Evolutionary conservation across 257 asterid genomes (phyloP).

Genomic region (Nyctanthes arbortristis): DNA sequence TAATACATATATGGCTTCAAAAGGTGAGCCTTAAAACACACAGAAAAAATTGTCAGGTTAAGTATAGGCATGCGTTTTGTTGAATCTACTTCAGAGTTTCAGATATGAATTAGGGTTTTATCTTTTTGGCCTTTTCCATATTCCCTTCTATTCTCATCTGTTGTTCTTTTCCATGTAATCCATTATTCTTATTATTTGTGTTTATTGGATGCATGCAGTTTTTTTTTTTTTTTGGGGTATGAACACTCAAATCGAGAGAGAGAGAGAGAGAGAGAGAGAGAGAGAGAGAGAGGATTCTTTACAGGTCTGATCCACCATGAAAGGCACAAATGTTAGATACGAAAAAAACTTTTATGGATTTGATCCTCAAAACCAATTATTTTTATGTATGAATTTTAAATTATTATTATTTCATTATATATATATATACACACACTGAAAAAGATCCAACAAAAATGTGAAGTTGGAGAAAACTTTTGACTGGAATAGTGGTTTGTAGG

Average conservation of each 20-base stretch:
- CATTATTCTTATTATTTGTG: background rate
- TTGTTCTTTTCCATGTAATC: background rate
- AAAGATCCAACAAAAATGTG: constrained; percentile 33
- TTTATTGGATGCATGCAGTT: background rate
- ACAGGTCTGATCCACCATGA: constrained; percentile 28
- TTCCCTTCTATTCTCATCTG: constrained; percentile 29
- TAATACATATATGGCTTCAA: no score
- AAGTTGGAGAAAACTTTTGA: constrained; percentile 47
- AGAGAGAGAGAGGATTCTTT: background rate
- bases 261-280: background rate
- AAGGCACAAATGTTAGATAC: constrained; percentile 31
- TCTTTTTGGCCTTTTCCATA: constrained; percentile 50
- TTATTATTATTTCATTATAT: background rate
- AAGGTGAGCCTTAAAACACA: constrained; percentile 45
- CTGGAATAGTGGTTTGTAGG: constrained; percentile 42
- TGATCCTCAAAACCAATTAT: constrained; percentile 31
- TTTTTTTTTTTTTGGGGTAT: constrained; percentile 17
- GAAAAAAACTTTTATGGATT: constrained; percentile 28
- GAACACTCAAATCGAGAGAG: constrained; percentile 33
- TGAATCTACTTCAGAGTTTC: constrained; percentile 28
- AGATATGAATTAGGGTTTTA: constrained; percentile 34
- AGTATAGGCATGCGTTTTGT: constrained; percentile 53
- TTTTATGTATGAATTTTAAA: background rate
- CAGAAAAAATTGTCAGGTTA: constrained; percentile 39
- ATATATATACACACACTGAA: constrained; percentile 15